These are phyloP conservation scores for Cylindrotheca closterium DNA, from an alignment of 108 stramenopile species.

Conservation along the genomic window DNA sequence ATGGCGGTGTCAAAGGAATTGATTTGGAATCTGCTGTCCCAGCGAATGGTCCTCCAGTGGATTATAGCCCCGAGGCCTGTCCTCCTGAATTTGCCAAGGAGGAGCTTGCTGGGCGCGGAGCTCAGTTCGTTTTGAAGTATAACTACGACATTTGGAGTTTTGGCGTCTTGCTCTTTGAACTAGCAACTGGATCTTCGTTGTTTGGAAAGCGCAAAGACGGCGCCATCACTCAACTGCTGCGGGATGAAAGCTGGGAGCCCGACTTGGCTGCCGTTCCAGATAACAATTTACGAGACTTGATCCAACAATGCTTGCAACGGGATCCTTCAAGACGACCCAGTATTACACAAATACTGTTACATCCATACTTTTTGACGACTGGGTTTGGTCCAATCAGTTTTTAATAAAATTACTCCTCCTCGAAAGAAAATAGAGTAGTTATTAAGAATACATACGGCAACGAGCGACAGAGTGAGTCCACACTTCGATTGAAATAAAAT, in stretches of 20 bases:
- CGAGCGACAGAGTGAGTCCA: too few relatives aligned
- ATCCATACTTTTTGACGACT: slow-evolving; percentile 75
- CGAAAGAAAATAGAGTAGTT: too few relatives aligned
- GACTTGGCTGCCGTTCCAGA: slow-evolving; percentile 25
- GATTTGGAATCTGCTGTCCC: slow-evolving; percentile 85
- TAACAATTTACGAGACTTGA: slow-evolving; percentile 60
- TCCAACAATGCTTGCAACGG: slow-evolving; percentile 50
- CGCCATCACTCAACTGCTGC: slow-evolving; percentile 35
- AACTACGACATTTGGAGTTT: slow-evolving; percentile 80
- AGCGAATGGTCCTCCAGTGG: slow-evolving; percentile 59
- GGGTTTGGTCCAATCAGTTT: slow-evolving; percentile 22
- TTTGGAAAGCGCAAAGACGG: slow-evolving; percentile 57
- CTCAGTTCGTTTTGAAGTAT: slow-evolving; percentile 64
- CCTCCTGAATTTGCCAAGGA: slow-evolving; percentile 85
- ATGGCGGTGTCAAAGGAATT: slow-evolving; percentile 55
- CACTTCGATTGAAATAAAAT: too few relatives aligned
- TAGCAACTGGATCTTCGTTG: slow-evolving; percentile 70
- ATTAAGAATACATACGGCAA: too few relatives aligned
- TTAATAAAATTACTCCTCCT: too few relatives aligned
- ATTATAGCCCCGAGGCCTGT: slow-evolving; percentile 88
- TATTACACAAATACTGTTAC: slow-evolving; percentile 62
- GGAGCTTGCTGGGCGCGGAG: slow-evolving; percentile 59
- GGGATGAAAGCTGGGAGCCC: slow-evolving; percentile 33
- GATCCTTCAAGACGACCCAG: slow-evolving; percentile 69
- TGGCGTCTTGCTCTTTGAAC: slow-evolving; percentile 84